Conservation (phyloP, 129 eudicot genomes). For the Gnaphalium uliginosum region DNA sequence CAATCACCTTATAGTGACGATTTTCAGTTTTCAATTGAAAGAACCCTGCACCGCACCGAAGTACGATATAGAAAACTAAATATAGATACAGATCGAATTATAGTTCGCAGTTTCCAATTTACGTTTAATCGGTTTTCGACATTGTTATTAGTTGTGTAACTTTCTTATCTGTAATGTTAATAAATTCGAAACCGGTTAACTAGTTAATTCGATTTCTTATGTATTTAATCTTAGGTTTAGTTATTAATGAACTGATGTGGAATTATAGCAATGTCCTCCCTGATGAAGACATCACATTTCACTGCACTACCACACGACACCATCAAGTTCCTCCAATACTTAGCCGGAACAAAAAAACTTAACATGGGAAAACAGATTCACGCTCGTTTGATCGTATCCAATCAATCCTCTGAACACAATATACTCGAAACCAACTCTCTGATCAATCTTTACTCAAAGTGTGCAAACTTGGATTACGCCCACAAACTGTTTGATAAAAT, state of each 20-base stretch:
- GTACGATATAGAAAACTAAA: no score
- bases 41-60: no score
- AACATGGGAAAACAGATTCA: constrained; percentile 44
- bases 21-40: no score
- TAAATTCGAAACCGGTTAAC: background rate
- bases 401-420: constrained; percentile 33
- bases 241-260: background rate
- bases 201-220: background rate
- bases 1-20: background rate
- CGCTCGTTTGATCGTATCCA: constrained; percentile 48
- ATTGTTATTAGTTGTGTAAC: background rate
- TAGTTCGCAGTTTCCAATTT: background rate
- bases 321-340: background rate
- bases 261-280: background rate
- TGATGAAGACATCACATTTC: no score
- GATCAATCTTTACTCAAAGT: constrained; percentile 56
- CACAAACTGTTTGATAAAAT: constrained; percentile 22
- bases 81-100: background rate
- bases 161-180: background rate
- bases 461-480: constrained; percentile 35
- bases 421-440: constrained; percentile 43
- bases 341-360: constrained; percentile 38
- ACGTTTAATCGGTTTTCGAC: background rate
- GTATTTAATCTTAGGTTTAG: no score
- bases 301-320: no score